These are phyloP conservation scores for Takashimella koratensis DNA, from an alignment of 1,284 basidiomycete genomes.

Conservation along the genomic window DNA sequence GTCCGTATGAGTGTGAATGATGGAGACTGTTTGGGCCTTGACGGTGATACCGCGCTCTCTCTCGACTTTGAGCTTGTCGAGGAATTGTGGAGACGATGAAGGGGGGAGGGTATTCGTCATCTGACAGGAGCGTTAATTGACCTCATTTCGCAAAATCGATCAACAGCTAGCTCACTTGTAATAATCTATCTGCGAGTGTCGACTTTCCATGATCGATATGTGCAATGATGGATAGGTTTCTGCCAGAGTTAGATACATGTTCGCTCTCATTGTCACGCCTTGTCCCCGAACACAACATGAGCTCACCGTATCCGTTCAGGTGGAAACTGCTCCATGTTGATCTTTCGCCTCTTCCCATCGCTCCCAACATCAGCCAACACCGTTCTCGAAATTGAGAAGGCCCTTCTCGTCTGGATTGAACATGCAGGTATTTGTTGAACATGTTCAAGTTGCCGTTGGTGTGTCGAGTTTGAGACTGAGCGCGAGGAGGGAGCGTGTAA, in stretches of 20 bases:
- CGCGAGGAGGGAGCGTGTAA: no score
- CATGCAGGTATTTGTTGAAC: no score
- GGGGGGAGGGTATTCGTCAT: conserved; percentile 81
- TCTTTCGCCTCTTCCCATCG: conserved; percentile 14
- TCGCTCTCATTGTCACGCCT: no score
- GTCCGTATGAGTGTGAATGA: conserved; percentile 64
- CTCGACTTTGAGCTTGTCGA: conserved; percentile 90
- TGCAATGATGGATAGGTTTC: conserved; percentile 92
- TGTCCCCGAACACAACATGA: no score
- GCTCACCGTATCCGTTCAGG: conserved; percentile 70
- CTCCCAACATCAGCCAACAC: neutral
- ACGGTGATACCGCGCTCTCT: conserved; percentile 68
- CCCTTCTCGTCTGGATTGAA: no score
- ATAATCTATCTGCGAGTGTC: conserved; percentile 77
- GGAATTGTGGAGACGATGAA: conserved; percentile 66
- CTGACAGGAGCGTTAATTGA: conserved; percentile 48
- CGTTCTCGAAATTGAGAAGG: conserved; percentile 5
- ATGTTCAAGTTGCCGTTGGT: no score
- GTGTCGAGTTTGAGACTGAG: no score
- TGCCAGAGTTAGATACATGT: conserved; percentile 39
- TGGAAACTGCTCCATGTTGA: conserved; percentile 67
- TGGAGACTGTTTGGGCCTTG: conserved; percentile 90
- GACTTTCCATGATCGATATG: conserved; percentile 92
- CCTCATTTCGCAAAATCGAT: neutral
- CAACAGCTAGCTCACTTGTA: conserved; percentile 56